A percentile compares a stretch with the other conserved stretches of the same genome.
Conservation (phyloP, 495 filamentous ascomycete genomes). For the Talaromyces nanjingensis region DNA sequence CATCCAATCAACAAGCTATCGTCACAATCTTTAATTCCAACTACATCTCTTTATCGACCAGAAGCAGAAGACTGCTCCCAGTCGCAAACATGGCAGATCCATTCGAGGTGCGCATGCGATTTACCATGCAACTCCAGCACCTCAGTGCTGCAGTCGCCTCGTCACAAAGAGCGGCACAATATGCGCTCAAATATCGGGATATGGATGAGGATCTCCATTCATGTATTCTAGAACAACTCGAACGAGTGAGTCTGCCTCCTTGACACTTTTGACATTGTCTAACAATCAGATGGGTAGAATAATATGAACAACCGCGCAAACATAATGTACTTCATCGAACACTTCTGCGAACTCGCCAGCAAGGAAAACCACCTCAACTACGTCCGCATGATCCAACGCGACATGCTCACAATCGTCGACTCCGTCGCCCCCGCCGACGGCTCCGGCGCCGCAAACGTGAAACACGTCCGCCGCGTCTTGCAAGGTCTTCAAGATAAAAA, state of each 20-base stretch:
- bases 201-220: constrained; percentile 95
- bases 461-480: constrained; percentile 79
- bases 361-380: constrained; percentile 70
- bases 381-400: constrained; percentile 87
- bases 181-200: constrained; percentile 86
- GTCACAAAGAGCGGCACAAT: constrained; percentile 86
- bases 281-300: constrained; percentile 43
- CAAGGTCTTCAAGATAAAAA: constrained; percentile 58
- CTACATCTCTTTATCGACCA: background rate
- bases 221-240: constrained; percentile 93
- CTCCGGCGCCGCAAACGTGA: constrained; percentile 87
- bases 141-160: constrained; percentile 85
- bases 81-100: constrained; percentile 71
- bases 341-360: constrained; percentile 79
- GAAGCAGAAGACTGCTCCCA: background rate
- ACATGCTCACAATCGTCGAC: constrained; percentile 84
- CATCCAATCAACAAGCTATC: background rate
- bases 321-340: constrained; percentile 98
- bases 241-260: constrained; percentile 47
- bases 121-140: constrained; percentile 78
- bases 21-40: background rate
- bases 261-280: background rate
- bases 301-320: constrained; percentile 96
- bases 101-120: constrained; percentile 97
- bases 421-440: constrained; percentile 76